Percentiles rank a stretch among this genome's conserved stretches.
Conservation (phyloP, 2,329 filamentous ascomycete species). For the Decorospora gaudefroyi region DNA sequence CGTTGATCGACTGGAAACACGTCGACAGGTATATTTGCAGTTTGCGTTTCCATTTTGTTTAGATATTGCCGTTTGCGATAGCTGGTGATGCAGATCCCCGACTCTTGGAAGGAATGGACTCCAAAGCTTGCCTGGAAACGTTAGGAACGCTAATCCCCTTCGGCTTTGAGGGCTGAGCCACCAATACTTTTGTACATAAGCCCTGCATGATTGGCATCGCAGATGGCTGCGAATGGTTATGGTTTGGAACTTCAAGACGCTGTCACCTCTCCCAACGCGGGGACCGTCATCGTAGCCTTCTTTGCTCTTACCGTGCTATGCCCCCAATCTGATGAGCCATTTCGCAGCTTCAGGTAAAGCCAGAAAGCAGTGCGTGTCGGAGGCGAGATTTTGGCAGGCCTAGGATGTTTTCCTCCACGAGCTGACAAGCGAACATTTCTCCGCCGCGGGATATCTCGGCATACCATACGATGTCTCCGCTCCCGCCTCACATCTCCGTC, state of each 20-base stretch:
- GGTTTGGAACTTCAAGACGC: slow-evolving; percentile 28
- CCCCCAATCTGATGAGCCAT: slow-evolving; percentile 11
- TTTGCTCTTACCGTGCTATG: slow-evolving; percentile 23
- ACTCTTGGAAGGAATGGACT: slow-evolving; percentile 2
- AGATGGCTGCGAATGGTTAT: slow-evolving; percentile 25
- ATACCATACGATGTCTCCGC: slow-evolving; percentile 16
- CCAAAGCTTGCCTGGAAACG: slow-evolving; percentile 9
- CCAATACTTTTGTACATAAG: slow-evolving; percentile 47
- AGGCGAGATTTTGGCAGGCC: slow-evolving; percentile 23
- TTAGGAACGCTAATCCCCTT: slow-evolving; percentile 18
- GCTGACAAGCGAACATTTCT: slow-evolving; percentile 15
- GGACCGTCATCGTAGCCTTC: slow-evolving; percentile 2
- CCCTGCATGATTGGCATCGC: slow-evolving; percentile 42
- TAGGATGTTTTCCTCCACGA: slow-evolving; percentile 2
- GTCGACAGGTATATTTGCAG: neutral
- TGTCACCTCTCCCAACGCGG: slow-evolving; percentile 26
- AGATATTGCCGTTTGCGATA: slow-evolving; percentile 14
- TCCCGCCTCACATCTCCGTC: slow-evolving; percentile 11
- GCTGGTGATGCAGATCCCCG: slow-evolving; percentile 18
- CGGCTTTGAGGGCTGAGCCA: slow-evolving; percentile 38
- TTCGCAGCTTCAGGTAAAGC: slow-evolving; percentile 5
- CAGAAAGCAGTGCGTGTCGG: slow-evolving; percentile 12
- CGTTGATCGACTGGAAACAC: slow-evolving; percentile 5
- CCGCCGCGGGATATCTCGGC: slow-evolving; percentile 31
- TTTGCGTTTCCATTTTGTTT: slow-evolving; percentile 4